phyloP scores from a whole-genome alignment of 805 yeast genomes.

The Candida peoriensis region DNA sequence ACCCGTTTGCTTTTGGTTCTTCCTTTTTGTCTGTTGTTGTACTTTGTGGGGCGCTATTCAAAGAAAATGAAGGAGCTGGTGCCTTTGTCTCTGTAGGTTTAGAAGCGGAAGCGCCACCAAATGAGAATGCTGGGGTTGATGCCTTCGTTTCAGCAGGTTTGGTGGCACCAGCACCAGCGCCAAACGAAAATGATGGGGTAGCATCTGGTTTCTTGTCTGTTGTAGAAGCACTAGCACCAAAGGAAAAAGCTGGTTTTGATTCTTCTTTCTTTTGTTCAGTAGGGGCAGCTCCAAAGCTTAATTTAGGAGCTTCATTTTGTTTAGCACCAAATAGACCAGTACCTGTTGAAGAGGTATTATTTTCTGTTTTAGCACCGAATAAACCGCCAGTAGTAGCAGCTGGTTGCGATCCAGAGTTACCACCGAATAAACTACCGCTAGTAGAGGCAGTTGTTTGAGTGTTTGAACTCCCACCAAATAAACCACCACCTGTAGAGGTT shows the following conservation, averaged over 20 bases:
- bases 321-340: slow-evolving; percentile 10
- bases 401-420: background rate
- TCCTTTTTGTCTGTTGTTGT: slow-evolving; percentile 1
- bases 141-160: slow-evolving; percentile 3
- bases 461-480: too few relatives aligned
- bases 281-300: too few relatives aligned
- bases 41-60: background rate
- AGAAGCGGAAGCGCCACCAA: slow-evolving; percentile 16
- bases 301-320: slow-evolving; percentile 4
- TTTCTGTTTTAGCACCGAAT: background rate
- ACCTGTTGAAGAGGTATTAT: slow-evolving; percentile 1
- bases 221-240: slow-evolving; percentile 4
- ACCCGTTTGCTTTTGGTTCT: slow-evolving; percentile 1
- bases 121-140: slow-evolving; percentile 16
- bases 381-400: slow-evolving; percentile 1
- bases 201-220: slow-evolving; percentile 2
- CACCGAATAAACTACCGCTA: too few relatives aligned
- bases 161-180: slow-evolving; percentile 13
- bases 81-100: slow-evolving; percentile 7
- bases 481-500: too few relatives aligned
- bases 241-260: slow-evolving; percentile 15
- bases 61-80: slow-evolving; percentile 11
- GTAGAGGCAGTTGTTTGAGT: too few relatives aligned
- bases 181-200: background rate
- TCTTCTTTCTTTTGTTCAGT: slow-evolving; percentile 4